These are phyloP conservation scores for Dictyostelium brefeldianum DNA, from an alignment of 78 protist species.

Conservation along the genomic window DNA sequence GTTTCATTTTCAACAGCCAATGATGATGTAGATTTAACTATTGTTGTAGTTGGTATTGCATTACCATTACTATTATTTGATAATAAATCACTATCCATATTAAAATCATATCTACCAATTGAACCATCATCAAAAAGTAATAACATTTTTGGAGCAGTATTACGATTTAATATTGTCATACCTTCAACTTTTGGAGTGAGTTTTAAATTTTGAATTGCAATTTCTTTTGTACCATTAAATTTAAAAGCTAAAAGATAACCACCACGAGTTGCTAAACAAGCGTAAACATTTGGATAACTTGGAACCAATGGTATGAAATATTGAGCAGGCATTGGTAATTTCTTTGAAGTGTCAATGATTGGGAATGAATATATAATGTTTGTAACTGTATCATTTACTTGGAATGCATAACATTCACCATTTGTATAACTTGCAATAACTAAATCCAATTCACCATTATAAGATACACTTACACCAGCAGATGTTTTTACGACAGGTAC, in stretches of 20 bases:
- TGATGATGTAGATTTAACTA: background rate
- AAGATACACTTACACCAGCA: constrained; percentile 19
- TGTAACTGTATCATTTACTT: constrained; percentile 12
- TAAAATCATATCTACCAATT: constrained; percentile 50
- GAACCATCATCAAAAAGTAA: constrained; percentile 58
- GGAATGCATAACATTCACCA: constrained; percentile 43
- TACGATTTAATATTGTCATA: constrained; percentile 61
- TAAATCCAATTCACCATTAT: background rate
- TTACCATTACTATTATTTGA: background rate
- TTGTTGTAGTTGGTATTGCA: background rate
- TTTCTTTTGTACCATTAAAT: background rate
- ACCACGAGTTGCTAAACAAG: constrained; percentile 41
- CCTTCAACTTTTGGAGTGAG: constrained; percentile 49
- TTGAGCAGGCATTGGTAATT: constrained; percentile 44
- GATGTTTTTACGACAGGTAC: constrained; percentile 30
- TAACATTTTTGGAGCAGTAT: constrained; percentile 40
- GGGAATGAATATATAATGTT: constrained; percentile 3
- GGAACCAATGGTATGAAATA: constrained; percentile 30
- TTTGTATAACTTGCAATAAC: constrained; percentile 45
- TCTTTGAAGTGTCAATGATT: constrained; percentile 17
- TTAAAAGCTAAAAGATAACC: constrained; percentile 16
- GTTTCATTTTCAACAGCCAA: background rate
- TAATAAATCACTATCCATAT: constrained; percentile 1
- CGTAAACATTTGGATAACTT: constrained; percentile 9
- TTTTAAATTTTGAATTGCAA: constrained; percentile 27